These are phyloP conservation scores for Xanthoparmelia taractica DNA, from an alignment of 495 filamentous ascomycete genomes.

Conservation along the genomic window DNA sequence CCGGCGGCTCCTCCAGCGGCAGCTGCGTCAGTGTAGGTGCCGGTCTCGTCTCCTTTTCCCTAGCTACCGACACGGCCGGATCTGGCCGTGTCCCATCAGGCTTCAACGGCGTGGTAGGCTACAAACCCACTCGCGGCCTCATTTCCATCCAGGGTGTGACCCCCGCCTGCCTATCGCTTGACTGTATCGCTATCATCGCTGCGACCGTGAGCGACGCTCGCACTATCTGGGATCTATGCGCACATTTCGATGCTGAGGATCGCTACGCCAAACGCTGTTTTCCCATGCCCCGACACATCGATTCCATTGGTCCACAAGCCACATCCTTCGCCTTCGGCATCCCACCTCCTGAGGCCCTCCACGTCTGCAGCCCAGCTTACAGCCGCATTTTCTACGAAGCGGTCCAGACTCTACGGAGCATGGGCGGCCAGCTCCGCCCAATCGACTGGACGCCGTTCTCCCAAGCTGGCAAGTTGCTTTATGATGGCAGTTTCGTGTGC, in stretches of 20 bases:
- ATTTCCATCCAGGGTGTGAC: conserved; percentile 49
- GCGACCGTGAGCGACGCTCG: conserved; percentile 45
- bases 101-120: conserved; percentile 56
- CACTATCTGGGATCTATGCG: conserved; percentile 46
- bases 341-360: conserved; percentile 40
- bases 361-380: conserved; percentile 39
- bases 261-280: conserved; percentile 45
- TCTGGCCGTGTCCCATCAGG: conserved; percentile 54
- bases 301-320: conserved; percentile 41
- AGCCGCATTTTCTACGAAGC: conserved; percentile 39
- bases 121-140: conserved; percentile 59
- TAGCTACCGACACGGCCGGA: conserved; percentile 59
- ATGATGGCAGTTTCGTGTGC: conserved; percentile 47
- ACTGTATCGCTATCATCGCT: conserved; percentile 53
- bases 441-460: conserved; percentile 49
- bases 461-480: conserved; percentile 47
- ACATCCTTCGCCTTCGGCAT: conserved; percentile 47
- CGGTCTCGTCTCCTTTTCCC: conserved; percentile 49
- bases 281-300: conserved; percentile 38
- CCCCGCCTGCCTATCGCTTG: conserved; percentile 53
- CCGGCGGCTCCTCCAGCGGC: conserved; percentile 55
- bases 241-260: conserved; percentile 48
- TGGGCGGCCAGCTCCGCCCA: conserved; percentile 39
- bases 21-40: conserved; percentile 50
- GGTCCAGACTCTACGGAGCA: conserved; percentile 36